Conservation (phyloP, 176 grass and related monocot genomes). For the Zoysia japonica region DNA sequence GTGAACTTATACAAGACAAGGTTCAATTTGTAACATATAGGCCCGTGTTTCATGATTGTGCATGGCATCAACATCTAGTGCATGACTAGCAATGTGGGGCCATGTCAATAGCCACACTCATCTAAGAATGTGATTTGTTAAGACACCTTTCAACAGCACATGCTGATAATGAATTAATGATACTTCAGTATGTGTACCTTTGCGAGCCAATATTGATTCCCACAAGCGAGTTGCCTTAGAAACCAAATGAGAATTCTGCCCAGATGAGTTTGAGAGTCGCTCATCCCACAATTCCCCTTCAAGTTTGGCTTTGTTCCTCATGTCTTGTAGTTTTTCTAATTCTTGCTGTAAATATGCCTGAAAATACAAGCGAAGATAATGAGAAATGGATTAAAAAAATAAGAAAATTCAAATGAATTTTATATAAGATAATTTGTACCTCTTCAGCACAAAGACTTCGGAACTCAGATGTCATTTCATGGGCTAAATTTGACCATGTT, state of each 20-base stretch:
- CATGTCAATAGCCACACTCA: background rate
- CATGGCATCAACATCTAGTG: background rate
- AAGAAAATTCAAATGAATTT: conserved; percentile 35
- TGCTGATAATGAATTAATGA: too few species aligned
- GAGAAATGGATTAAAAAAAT: conserved; percentile 31
- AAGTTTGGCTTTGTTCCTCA: conserved; percentile 91
- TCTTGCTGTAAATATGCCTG: conserved; percentile 99
- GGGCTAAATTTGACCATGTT: conserved; percentile 93
- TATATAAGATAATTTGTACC: conserved; percentile 53
- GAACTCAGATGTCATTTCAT: conserved; percentile 99
- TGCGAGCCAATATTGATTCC: conserved; percentile 96
- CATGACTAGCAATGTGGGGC: background rate
- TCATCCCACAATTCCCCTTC: conserved; percentile 92
- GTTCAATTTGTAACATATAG: background rate
- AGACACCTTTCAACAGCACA: background rate
- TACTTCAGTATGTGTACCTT: conserved; percentile 55
- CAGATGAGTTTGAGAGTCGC: conserved; percentile 68
- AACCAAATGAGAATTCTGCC: conserved; percentile 90
- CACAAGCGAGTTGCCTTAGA: conserved; percentile 89
- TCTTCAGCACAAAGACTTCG: conserved; percentile 99
- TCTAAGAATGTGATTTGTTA: conserved; percentile 10
- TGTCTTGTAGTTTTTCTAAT: conserved; percentile 88
- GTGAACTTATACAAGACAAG: background rate
- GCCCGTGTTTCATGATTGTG: background rate
- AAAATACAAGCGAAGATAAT: conserved; percentile 41